phyloP scores from a whole-genome alignment of 495 filamentous ascomycete genomes.

The Penicillium antarcticum region DNA sequence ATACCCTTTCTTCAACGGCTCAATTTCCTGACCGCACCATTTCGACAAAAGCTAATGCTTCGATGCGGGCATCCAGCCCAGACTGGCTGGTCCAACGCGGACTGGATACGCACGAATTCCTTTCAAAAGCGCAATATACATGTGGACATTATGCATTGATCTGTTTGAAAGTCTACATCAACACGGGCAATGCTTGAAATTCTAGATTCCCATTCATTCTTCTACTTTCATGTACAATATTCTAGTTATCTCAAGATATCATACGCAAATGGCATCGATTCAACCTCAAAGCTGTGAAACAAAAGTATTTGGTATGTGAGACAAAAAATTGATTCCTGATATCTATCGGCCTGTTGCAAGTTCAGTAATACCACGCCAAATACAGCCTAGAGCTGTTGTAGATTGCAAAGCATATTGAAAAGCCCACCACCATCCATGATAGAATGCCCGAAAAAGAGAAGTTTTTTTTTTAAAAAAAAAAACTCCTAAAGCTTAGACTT shows the following conservation, averaged over 20 bases:
- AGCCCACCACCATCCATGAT: background rate
- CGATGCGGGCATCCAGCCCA: background rate
- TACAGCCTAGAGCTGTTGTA: background rate
- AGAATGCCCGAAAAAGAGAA: background rate
- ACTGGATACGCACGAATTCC: too few species aligned
- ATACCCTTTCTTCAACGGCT: too few species aligned
- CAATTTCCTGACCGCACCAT: too few species aligned
- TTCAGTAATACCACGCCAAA: background rate
- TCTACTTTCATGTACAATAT: background rate
- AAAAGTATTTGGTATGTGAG: too few species aligned
- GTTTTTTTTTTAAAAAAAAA: too few species aligned
- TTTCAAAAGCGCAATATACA: too few species aligned
- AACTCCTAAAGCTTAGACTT: slow-evolving; percentile 56
- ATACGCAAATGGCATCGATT: too few species aligned
- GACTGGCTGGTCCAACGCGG: too few species aligned
- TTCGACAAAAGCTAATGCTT: too few species aligned
- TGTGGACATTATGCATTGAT: background rate
- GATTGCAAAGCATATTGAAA: background rate
- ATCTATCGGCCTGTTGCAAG: background rate
- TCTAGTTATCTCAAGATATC: background rate
- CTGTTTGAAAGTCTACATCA: background rate
- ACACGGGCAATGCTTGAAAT: too few species aligned
- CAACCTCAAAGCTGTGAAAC: background rate
- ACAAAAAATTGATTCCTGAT: background rate
- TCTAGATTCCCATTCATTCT: background rate